phyloP scores from a whole-genome alignment of 768 basidiomycete species.

The Rhodocollybia butyracea region DNA sequence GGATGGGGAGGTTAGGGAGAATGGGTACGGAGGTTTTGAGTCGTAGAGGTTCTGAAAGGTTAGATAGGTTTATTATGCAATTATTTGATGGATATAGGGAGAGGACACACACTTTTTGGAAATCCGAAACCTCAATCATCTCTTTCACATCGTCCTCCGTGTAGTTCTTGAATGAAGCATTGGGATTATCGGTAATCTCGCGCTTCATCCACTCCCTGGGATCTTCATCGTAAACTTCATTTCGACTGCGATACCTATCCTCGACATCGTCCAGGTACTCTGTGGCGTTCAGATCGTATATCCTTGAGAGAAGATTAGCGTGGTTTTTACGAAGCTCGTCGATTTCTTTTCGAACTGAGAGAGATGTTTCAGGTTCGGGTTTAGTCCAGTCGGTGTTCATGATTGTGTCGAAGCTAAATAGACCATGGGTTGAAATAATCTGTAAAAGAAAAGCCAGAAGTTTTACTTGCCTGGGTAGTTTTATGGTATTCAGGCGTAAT shows the following conservation, averaged over 20 bases:
- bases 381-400: constrained; percentile 2
- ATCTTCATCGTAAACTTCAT: constrained; percentile 1
- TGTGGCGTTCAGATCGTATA: constrained; percentile 2
- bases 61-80: neutral
- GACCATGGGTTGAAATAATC: neutral
- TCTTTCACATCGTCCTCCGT: neutral
- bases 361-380: neutral
- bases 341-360: neutral
- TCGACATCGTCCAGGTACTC: constrained; percentile 3
- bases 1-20: constrained; percentile 2
- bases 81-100: neutral
- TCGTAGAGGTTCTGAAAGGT: neutral
- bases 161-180: neutral
- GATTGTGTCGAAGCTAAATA: neutral
- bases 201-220: constrained; percentile 2
- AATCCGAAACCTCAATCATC: neutral
- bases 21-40: constrained; percentile 1
- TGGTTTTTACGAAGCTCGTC: neutral
- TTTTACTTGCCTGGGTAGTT: neutral
- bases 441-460: neutral
- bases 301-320: neutral
- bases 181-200: neutral
- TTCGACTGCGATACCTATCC: constrained; percentile 1
- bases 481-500: neutral
- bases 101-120: neutral